Conservation (phyloP, 371 early-diverging fungal genomes). For the Rhizopus stolonifer region DNA sequence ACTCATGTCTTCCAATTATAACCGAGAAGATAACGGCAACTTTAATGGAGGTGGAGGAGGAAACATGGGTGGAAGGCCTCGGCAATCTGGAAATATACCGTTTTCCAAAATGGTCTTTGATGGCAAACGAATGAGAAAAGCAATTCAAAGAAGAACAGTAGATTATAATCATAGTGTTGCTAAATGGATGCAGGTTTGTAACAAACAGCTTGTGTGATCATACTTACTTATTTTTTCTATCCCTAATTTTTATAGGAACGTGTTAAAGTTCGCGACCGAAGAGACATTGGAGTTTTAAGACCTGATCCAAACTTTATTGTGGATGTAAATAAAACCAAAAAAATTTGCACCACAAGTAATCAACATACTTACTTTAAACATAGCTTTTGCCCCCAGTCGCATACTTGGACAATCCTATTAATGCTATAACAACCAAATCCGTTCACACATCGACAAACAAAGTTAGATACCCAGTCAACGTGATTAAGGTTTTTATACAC, state of each 20-base stretch:
- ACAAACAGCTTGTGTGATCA: not conserved
- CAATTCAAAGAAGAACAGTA: slow-evolving; percentile 92
- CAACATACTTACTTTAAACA: not conserved
- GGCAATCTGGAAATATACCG: slow-evolving; percentile 25
- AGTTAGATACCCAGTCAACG: slow-evolving; percentile 94
- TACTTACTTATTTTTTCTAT: slow-evolving; percentile 18
- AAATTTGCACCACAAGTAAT: too few relatives aligned
- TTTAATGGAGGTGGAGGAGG: slow-evolving; percentile 17
- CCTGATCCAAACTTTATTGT: slow-evolving; percentile 87
- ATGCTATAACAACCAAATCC: slow-evolving; percentile 89
- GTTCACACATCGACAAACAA: slow-evolving; percentile 99
- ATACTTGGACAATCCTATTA: slow-evolving; percentile 76
- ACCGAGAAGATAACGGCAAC: slow-evolving; percentile 19
- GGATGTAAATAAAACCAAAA: slow-evolving; percentile 59
- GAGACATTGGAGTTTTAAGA: slow-evolving; percentile 66
- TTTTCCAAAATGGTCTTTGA: slow-evolving; percentile 66
- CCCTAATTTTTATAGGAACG: slow-evolving; percentile 34
- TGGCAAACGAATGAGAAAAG: slow-evolving; percentile 94
- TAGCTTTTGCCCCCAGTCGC: slow-evolving; percentile 79
- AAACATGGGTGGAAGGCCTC: slow-evolving; percentile 14
- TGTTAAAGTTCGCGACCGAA: slow-evolving; percentile 62
- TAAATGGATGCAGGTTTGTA: slow-evolving; percentile 73
- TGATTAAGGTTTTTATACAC: slow-evolving; percentile 71
- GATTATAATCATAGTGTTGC: slow-evolving; percentile 94
- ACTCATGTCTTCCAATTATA: slow-evolving; percentile 11